Evolutionary conservation across 805 yeast species (phyloP).

Genomic region (Zygosaccharomyces bailii): DNA sequence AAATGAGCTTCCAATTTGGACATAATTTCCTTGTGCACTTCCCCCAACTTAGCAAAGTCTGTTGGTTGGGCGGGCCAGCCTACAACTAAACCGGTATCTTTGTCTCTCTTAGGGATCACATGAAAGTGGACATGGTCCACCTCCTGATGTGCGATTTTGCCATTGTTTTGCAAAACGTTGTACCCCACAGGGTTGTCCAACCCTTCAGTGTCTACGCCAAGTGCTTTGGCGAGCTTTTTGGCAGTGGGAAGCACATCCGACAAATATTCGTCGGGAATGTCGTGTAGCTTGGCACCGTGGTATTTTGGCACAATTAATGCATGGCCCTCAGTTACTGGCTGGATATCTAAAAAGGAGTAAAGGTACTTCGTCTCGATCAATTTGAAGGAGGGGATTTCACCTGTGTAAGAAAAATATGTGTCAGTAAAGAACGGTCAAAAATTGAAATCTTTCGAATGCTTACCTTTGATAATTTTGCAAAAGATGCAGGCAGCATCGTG

Average conservation of each 20-base stretch:
- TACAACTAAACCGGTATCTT: conserved; percentile 70
- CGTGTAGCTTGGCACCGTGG: conserved; percentile 91
- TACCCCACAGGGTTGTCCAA: conserved; percentile 62
- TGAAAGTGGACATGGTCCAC: conserved; percentile 98
- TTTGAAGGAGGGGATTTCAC: conserved; percentile 93
- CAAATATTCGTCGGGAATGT: conserved; percentile 86
- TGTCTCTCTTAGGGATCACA: conserved; percentile 82
- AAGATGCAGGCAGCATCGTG: conserved; percentile 73
- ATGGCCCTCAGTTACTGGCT: conserved; percentile 88
- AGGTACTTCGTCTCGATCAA: conserved; percentile 78
- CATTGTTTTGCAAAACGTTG: conserved; percentile 89
- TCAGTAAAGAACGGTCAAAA: neutral
- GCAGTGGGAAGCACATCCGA: conserved; percentile 84
- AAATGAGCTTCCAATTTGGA: conserved; percentile 38
- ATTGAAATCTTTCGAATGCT: conserved; percentile 20
- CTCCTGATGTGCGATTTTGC: conserved; percentile 90
- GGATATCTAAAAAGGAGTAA: conserved; percentile 87
- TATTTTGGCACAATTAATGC: conserved; percentile 85
- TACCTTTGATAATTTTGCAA: conserved; percentile 88
- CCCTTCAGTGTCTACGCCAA: conserved; percentile 61
- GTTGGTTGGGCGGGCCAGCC: conserved; percentile 94
- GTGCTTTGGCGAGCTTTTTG: conserved; percentile 74
- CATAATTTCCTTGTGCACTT: conserved; percentile 57
- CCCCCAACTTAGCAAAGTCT: conserved; percentile 67
- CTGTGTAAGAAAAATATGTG: conserved; percentile 36